A percentile compares a stretch with the other conserved stretches of the same genome.
Evolutionary conservation across 2,329 filamentous ascomycete genomes (phyloP).

Genomic region (Lasiodiplodia hormozganensis): DNA sequence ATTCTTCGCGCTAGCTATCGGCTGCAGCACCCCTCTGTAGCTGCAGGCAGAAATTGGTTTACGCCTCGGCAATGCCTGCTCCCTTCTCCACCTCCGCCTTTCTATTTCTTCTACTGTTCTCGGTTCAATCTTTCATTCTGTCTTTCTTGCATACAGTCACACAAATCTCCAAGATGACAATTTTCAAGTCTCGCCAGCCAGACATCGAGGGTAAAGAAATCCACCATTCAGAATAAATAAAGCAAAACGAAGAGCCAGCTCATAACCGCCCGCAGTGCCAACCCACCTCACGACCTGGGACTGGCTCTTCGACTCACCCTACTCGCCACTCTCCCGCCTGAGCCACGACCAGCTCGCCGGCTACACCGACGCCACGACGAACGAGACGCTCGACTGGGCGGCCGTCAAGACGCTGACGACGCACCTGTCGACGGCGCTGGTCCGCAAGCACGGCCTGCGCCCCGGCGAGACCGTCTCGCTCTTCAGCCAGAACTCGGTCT

Average conservation of each 20-base stretch:
- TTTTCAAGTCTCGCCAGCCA: slow-evolving; percentile 53
- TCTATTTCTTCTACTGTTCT: neutral
- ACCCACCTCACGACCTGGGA: slow-evolving; percentile 64
- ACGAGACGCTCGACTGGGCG: slow-evolving; percentile 64
- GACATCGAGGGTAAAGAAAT: slow-evolving; percentile 47
- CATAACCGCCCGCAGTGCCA: slow-evolving; percentile 53
- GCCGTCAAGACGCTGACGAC: slow-evolving; percentile 65
- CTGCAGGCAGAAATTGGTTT: neutral
- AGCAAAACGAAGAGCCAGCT: neutral
- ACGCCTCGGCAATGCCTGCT: slow-evolving; percentile 6
- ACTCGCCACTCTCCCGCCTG: slow-evolving; percentile 56
- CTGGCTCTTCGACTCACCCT: slow-evolving; percentile 65
- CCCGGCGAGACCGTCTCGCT: slow-evolving; percentile 65
- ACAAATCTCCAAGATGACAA: slow-evolving; percentile 40
- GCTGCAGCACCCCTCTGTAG: neutral
- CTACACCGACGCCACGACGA: slow-evolving; percentile 66
- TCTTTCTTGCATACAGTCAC: neutral
- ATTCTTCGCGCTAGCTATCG: no score
- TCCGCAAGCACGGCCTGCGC: slow-evolving; percentile 61
- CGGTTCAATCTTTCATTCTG: neutral
- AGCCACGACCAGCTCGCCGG: slow-evolving; percentile 54
- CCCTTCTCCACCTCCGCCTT: slow-evolving; percentile 14
- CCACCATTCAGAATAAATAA: neutral
- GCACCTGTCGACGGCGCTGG: slow-evolving; percentile 66
- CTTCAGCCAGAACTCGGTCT: slow-evolving; percentile 70